Evolutionary conservation across 2,329 filamentous ascomycete genomes (phyloP).

Genomic region (Alternaria novae-zelandiae): DNA sequence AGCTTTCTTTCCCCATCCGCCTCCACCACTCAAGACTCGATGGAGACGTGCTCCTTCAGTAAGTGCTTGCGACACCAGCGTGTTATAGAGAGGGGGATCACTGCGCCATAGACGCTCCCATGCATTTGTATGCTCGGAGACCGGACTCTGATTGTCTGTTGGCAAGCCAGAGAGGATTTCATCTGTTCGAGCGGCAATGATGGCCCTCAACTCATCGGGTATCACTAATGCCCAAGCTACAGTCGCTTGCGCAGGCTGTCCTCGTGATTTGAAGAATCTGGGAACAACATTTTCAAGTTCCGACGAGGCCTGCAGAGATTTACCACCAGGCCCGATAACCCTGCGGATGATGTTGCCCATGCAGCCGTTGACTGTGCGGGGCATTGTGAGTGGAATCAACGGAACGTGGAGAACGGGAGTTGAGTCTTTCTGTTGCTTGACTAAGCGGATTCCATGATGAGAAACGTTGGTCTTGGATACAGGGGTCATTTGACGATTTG

Average conservation of each 20-base stretch:
- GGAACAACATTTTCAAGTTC: slow-evolving; percentile 74
- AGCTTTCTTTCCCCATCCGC: slow-evolving; percentile 82
- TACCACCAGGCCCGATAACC: slow-evolving; percentile 56
- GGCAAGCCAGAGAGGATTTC: slow-evolving; percentile 8
- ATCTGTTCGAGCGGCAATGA: slow-evolving; percentile 4
- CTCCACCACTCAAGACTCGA: slow-evolving; percentile 74
- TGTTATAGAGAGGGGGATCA: slow-evolving; percentile 28
- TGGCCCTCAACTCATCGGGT: slow-evolving; percentile 43
- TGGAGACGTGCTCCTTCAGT: slow-evolving; percentile 50
- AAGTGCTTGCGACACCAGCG: slow-evolving; percentile 27
- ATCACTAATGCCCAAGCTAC: slow-evolving; percentile 77
- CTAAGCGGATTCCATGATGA: slow-evolving; percentile 23
- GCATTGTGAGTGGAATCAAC: slow-evolving; percentile 67
- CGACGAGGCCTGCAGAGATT: slow-evolving; percentile 67
- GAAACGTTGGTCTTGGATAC: slow-evolving; percentile 19
- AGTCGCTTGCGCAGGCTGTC: slow-evolving; percentile 56
- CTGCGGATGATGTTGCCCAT: slow-evolving; percentile 81
- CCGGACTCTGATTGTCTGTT: neutral
- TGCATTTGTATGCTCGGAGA: slow-evolving; percentile 1
- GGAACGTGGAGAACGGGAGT: slow-evolving; percentile 50
- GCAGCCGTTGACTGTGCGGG: slow-evolving; percentile 67
- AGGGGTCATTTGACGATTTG: slow-evolving; percentile 6
- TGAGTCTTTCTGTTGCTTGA: neutral
- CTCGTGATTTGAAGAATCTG: slow-evolving; percentile 58
- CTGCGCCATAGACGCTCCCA: slow-evolving; percentile 30